Evolutionary conservation across 2,329 filamentous ascomycete genomes (phyloP), one percentile per base, ranked within the genome.

Genomic region (Colletotrichum caudatum): DNA sequence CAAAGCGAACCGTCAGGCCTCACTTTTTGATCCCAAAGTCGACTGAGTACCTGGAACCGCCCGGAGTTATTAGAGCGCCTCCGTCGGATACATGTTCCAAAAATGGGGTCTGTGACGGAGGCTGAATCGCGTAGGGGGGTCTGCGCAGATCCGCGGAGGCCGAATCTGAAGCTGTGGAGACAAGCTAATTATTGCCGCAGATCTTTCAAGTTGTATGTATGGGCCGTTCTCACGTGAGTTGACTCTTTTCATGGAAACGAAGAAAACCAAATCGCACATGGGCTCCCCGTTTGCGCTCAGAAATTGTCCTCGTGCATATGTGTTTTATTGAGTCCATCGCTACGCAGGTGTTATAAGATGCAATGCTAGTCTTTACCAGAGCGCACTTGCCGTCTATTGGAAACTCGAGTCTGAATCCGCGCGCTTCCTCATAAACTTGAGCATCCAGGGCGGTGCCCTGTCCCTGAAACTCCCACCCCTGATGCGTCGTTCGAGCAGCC

Each of bases 371-470:
- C 33, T 2, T 11, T 6, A 2, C 16, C 29, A 14, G 3, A 11
- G 2, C 18, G 20, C 12, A 5, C 0, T 16, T 18, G 3, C 3
- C 20, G 29, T 7, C 33, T n/a, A 57, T 18, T 51, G 46, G 1
- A 62, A 39, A 6, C 20, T 39, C n/a, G 29, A 4, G 7, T 62
- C n/a, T 16, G 59, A 62, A 5, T 48, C 18, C 5, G 62, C 23
- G 6, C 51, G 62, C 35, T 64, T 71, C 20, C 64, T 54, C n/a
- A 71, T 1, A 33, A 71, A 39, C 14, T 60, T 71, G n/a, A 71
- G 46, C 69, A 71, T 69, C 69, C 69, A 71, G 3, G 69, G 69
- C 8, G 69, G 69, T 1, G 69, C 69, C 14, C 59, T 69, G 2
- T 69, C 69, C 26, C 58, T 29, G 18, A 71, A 6, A 20, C 20